Evolutionary conservation across 1,284 basidiomycete species (phyloP), one percentile per base, ranked within the genome.

Genomic region (Fomitopsis schrenkii): DNA sequence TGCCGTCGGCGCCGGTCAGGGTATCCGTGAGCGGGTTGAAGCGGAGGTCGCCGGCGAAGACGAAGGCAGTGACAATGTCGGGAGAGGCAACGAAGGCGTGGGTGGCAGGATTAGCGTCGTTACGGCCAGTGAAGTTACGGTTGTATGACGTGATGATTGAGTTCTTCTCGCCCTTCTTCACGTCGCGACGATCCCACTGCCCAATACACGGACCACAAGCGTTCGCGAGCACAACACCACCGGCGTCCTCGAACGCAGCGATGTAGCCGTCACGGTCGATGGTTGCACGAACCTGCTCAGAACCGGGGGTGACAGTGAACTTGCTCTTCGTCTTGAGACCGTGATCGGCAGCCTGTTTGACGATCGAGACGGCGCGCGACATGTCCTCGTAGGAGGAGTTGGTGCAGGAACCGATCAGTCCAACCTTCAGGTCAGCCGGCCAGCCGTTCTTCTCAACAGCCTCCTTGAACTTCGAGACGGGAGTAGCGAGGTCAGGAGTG

Each of bases 301-400:
- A 97, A 77, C 97, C 97, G 67, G 97, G 97, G 60, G 97, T 98
- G 77, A 99, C 91, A 65, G 95, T 98, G 86, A 97, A 98, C 79
- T 89, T 88, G 79, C 93, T 92, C 88, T 97, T 95, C 76, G 90
- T 85, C 70, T 87, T 83, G 64, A 98, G 84, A 70, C 97, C 96
- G 75, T 97, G 95, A 15, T 81, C 81, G 59, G 86, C 77, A 66
- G 96, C 97, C 80, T 99, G 90, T 69, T 85, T 85, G 69, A 93
- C 95, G 72, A 99, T 98, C 59, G 92, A 91, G 55, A 95, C 95
- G 50, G 96, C 93, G 73, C 97, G 95, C 55, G 94, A 93, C 97
- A 99, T 98, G 81, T 99, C 97, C 82, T 99, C 97, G 77, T 99
- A 99, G 35, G 97, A 99, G 57, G 97, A 99, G 88, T 99, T 99